Evolutionary conservation across 208 protist genomes (phyloP).

Genomic region (Leishmania arabica): DNA sequence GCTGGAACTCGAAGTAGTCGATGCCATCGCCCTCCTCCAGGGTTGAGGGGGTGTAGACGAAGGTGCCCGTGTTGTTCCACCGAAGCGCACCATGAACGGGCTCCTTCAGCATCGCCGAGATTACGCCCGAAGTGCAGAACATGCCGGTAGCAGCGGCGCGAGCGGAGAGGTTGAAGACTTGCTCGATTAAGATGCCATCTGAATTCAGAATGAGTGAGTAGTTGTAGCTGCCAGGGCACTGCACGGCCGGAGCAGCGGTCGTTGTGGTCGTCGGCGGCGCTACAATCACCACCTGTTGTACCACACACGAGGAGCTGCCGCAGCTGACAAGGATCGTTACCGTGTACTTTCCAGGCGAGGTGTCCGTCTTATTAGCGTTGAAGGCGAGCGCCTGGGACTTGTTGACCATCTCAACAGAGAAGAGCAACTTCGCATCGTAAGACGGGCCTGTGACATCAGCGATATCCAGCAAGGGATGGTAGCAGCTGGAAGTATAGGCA

Average conservation of each 20-base stretch:
- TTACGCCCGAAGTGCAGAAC: constrained; percentile 30
- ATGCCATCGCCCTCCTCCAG: constrained; percentile 18
- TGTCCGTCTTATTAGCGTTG: constrained; percentile 36
- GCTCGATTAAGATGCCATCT: constrained; percentile 35
- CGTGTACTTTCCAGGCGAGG: constrained; percentile 44
- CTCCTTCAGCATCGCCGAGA: constrained; percentile 20
- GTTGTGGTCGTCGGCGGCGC: constrained; percentile 23
- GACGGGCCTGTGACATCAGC: constrained; percentile 4
- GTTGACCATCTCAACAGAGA: constrained; percentile 20
- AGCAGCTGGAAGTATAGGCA: constrained; percentile 17
- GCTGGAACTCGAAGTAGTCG: constrained; percentile 66
- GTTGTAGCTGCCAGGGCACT: constrained; percentile 43
- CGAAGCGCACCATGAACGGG: constrained; percentile 15
- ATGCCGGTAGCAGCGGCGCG: constrained; percentile 16
- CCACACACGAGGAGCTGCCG: constrained; percentile 34
- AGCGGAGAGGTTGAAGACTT: constrained; percentile 24
- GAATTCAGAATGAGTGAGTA: constrained; percentile 42
- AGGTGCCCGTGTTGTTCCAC: constrained; percentile 32
- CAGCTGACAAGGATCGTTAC: constrained; percentile 48
- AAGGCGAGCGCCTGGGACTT: constrained; percentile 37
- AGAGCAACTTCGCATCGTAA: constrained; percentile 7
- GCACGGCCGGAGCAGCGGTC: constrained; percentile 4
- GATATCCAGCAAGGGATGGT: constrained; percentile 10
- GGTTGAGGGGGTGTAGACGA: constrained; percentile 29
- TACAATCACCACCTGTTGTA: constrained; percentile 40